Evolutionary conservation across 148 eudicot genomes (phyloP).

Genomic region (Spergularia marina): DNA sequence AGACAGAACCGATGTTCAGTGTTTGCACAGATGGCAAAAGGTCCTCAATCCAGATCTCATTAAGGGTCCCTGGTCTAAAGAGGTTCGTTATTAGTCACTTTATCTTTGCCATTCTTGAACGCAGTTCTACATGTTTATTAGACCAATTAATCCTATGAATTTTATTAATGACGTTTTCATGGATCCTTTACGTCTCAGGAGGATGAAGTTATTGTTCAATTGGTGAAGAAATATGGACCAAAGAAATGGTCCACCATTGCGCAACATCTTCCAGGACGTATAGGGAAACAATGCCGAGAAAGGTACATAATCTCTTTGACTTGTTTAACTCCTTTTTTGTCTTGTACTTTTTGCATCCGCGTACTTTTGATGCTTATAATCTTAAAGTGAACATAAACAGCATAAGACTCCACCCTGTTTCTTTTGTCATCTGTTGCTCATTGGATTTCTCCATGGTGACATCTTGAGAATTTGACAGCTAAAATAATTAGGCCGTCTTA

Average conservation of each 20-base stretch:
- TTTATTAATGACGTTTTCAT: neutral
- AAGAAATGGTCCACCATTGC: slow-evolving; percentile 95
- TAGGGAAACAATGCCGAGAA: slow-evolving; percentile 96
- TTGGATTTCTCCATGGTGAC: neutral
- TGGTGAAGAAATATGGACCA: slow-evolving; percentile 82
- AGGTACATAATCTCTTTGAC: slow-evolving; percentile 39
- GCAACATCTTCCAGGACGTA: slow-evolving; percentile 89
- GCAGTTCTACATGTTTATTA: neutral
- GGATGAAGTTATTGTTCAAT: slow-evolving; percentile 74
- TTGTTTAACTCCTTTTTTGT: slow-evolving; percentile 1
- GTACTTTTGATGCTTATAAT: neutral
- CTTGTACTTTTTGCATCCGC: neutral
- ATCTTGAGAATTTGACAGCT: neutral
- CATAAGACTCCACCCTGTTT: neutral
- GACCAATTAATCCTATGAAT: neutral
- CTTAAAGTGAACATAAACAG: neutral
- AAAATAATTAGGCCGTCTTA: neutral
- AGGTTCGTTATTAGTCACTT: slow-evolving; percentile 42
- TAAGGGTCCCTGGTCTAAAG: slow-evolving; percentile 99
- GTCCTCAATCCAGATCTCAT: slow-evolving; percentile 93
- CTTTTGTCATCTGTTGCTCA: neutral
- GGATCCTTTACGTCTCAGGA: slow-evolving; percentile 41
- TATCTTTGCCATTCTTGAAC: slow-evolving; percentile 6
- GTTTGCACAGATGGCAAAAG: slow-evolving; percentile 98
- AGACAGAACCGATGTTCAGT: slow-evolving; percentile 94